Conservation (phyloP, 257 asterid genomes). For the Cruciata laevipes region DNA sequence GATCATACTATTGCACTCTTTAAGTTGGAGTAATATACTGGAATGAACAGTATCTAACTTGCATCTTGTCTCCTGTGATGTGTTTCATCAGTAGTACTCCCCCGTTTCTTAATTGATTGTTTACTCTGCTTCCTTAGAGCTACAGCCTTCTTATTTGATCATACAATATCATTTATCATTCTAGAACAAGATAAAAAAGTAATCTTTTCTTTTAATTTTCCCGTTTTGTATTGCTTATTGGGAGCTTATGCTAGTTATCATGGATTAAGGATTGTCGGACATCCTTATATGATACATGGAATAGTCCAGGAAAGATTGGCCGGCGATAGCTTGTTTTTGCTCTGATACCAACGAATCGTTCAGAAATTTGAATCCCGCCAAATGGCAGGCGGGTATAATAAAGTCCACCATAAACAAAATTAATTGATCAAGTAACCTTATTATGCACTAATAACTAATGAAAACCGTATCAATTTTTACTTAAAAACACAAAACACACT, state of each 20-base stretch:
- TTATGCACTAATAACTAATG: background rate
- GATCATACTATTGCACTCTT: background rate
- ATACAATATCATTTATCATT: too few relatives aligned
- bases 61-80: background rate
- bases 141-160: too few relatives aligned
- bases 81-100: background rate
- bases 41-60: background rate
- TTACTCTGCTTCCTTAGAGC: too few relatives aligned
- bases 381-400: conserved; percentile 16
- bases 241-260: background rate
- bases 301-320: conserved; percentile 2
- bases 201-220: too few relatives aligned
- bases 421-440: background rate
- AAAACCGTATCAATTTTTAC: background rate
- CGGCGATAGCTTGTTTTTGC: conserved; percentile 11
- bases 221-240: background rate
- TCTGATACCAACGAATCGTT: conserved; percentile 12
- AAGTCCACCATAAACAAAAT: background rate
- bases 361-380: conserved; percentile 25
- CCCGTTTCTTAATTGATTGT: too few relatives aligned
- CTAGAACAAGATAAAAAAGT: too few relatives aligned
- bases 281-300: background rate
- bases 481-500: conserved; percentile 7
- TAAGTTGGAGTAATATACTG: background rate
- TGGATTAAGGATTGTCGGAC: background rate